Conservation (phyloP, 2,329 filamentous ascomycete genomes). For the Alternaria brassicae region DNA sequence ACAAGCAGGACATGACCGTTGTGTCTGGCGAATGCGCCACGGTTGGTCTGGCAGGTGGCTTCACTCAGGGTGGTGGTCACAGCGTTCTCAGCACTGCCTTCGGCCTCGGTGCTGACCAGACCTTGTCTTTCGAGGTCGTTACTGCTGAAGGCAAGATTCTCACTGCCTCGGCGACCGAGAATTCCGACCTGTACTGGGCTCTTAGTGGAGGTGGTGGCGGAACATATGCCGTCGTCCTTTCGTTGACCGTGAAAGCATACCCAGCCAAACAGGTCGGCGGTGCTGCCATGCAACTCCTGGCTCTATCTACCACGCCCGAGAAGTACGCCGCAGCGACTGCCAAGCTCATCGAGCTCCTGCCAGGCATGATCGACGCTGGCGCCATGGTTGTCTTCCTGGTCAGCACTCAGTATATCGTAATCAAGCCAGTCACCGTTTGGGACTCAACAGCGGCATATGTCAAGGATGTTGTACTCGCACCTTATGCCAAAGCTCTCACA, state of each 20-base stretch:
- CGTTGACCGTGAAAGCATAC: slow-evolving; percentile 40
- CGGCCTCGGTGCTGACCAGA: slow-evolving; percentile 44
- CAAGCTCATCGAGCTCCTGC: slow-evolving; percentile 25
- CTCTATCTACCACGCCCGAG: slow-evolving; percentile 22
- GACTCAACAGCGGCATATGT: slow-evolving; percentile 20
- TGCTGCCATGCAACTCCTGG: slow-evolving; percentile 30
- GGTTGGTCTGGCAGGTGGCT: slow-evolving; percentile 46
- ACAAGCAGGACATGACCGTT: slow-evolving; percentile 27
- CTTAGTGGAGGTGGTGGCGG: slow-evolving; percentile 43
- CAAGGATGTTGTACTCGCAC: slow-evolving; percentile 30
- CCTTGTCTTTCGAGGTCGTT: slow-evolving; percentile 42
- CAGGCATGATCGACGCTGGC: slow-evolving; percentile 31
- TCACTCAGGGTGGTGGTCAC: slow-evolving; percentile 43
- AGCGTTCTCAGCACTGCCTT: slow-evolving; percentile 25
- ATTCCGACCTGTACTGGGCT: slow-evolving; percentile 49
- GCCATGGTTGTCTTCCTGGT: slow-evolving; percentile 28
- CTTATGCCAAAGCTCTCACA: slow-evolving; percentile 30
- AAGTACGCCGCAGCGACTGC: slow-evolving; percentile 21
- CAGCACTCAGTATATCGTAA: slow-evolving; percentile 17
- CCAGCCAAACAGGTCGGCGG: slow-evolving; percentile 29
- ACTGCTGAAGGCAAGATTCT: slow-evolving; percentile 39
- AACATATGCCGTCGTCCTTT: slow-evolving; percentile 42
- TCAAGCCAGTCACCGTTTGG: slow-evolving; percentile 13
- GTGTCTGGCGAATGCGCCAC: slow-evolving; percentile 44
- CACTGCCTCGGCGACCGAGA: slow-evolving; percentile 37